Evolutionary conservation across 768 basidiomycete genomes (phyloP).

Genomic region (Chalciporus piperatus): DNA sequence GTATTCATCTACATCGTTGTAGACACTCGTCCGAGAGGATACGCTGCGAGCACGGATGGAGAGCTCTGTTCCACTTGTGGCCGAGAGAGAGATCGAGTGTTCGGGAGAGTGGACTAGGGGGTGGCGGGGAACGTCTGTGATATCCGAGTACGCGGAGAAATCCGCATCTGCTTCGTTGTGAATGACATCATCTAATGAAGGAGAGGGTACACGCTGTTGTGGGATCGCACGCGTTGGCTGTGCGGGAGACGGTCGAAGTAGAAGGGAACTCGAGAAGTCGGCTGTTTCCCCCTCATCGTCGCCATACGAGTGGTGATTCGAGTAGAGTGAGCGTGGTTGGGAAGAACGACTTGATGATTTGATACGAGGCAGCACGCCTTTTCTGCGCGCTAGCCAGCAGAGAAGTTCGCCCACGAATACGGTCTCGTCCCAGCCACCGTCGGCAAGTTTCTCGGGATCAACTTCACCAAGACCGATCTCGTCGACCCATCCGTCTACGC

Average conservation of each 20-base stretch:
- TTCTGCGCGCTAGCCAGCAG: constrained; percentile 61
- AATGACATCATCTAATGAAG: neutral
- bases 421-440: constrained; percentile 65
- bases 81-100: constrained; percentile 31
- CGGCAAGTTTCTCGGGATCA: constrained; percentile 63
- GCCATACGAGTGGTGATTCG: constrained; percentile 18
- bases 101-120: constrained; percentile 32
- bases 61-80: constrained; percentile 33
- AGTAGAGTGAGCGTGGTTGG: constrained; percentile 17
- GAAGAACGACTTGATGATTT: constrained; percentile 1
- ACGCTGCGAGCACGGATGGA: constrained; percentile 29
- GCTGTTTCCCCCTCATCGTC: constrained; percentile 13
- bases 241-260: constrained; percentile 22
- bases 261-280: constrained; percentile 26
- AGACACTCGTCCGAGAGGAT: constrained; percentile 24
- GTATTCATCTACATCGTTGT: constrained; percentile 9
- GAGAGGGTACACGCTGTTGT: neutral
- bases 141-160: constrained; percentile 21
- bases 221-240: neutral
- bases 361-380: constrained; percentile 31
- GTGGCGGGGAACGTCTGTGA: constrained; percentile 30
- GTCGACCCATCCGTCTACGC: constrained; percentile 31
- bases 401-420: constrained; percentile 62
- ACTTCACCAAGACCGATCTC: constrained; percentile 65
- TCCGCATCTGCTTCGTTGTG: neutral